Evolutionary conservation across 2,329 filamentous ascomycete species (phyloP).

Genomic region (Whalleya microplaca): DNA sequence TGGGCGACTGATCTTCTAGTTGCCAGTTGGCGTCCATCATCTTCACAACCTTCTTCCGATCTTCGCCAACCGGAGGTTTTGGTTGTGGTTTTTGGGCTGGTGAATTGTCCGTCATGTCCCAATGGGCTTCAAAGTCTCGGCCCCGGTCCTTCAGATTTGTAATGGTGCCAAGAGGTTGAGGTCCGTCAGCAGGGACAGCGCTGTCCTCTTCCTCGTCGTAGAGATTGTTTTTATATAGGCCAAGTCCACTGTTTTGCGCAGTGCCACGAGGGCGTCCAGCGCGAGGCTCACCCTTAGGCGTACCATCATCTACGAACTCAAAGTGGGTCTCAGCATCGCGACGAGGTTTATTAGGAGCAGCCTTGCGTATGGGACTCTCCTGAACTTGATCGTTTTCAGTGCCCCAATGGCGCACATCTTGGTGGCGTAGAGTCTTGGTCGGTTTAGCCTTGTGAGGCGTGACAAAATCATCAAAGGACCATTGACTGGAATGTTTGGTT

Average conservation of each 20-base stretch:
- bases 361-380: constrained; percentile 61
- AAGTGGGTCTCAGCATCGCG: constrained; percentile 84
- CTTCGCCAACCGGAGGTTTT: constrained; percentile 54
- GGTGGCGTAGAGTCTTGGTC: constrained; percentile 61
- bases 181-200: constrained; percentile 42
- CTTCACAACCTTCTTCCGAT: constrained; percentile 71
- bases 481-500: constrained; percentile 73
- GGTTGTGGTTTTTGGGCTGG: constrained; percentile 50
- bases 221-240: constrained; percentile 78
- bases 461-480: constrained; percentile 86
- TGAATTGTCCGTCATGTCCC: constrained; percentile 72
- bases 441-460: constrained; percentile 76
- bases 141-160: constrained; percentile 74
- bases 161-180: constrained; percentile 63
- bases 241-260: constrained; percentile 68
- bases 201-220: constrained; percentile 60
- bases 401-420: constrained; percentile 80
- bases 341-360: constrained; percentile 68
- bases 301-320: constrained; percentile 76
- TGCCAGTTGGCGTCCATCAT: constrained; percentile 72
- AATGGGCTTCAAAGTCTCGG: constrained; percentile 80
- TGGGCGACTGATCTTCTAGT: constrained; percentile 58
- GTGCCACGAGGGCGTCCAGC: constrained; percentile 54
- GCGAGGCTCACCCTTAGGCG: constrained; percentile 55
- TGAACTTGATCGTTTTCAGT: constrained; percentile 66